Evolutionary conservation across 2,329 filamentous ascomycete species (phyloP), one percentile per base, ranked within the genome.

Genomic region (Waltergamsia citrina): DNA sequence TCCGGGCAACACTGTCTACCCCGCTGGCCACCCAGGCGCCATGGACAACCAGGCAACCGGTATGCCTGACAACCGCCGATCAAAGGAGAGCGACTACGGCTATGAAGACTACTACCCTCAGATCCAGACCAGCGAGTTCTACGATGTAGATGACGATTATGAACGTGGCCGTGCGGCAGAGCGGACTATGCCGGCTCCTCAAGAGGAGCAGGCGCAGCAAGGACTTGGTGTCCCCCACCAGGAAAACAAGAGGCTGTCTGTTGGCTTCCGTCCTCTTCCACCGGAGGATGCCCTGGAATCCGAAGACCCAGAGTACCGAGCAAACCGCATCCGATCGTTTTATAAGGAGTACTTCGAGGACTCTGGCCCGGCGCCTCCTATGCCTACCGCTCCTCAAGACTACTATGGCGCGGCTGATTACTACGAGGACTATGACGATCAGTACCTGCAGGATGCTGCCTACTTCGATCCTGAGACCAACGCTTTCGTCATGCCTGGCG

Each of bases 261-360:
- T 81, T 29, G 77, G 78, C 19, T 71, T 94, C 56, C 81, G 92
- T 12, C 92, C 92, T 16, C 69, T 98, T 41, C 92, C 92, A 5
- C 85, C 87, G 23, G 80, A 88, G 50, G 84, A 94, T 43, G 77
- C 85, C 35, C 71, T 68, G 20, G 76, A 81, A 28, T 75, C 80
- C 4, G 92, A 96, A 52, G 90, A 95, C 53, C 87, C 92, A 0
- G 92, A 96, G 57, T 80, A 90, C 50, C 78, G 92, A 49, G 92
- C 92, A 43, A 96, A 95, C 65, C 80, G 92, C 38, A 98, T 98
- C 45, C 77, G 92, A 55, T 98, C 92, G 4, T 98, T 98, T 66
- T 98, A 98, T 67, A 95, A 95, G 65, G 92, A 98, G 54, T 98
- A 98, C 63, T 98, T 98, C 48, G 92, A 96, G 44, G 90, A 95